Evolutionary conservation across 139 green algal genomes (phyloP), one percentile per base, ranked within the genome.

Genomic region (Chlorella sp.): DNA sequence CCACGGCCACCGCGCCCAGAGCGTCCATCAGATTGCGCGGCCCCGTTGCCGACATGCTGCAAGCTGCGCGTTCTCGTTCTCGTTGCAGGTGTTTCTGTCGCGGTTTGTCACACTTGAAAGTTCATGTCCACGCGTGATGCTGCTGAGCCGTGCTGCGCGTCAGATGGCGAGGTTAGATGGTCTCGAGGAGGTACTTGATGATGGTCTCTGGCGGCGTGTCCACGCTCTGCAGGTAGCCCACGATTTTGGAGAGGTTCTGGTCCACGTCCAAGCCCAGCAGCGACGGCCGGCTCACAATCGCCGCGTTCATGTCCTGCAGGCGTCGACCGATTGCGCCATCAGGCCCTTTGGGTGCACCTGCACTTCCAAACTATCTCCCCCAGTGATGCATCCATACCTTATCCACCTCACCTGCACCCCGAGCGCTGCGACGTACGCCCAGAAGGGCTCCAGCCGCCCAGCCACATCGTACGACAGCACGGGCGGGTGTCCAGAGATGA

Each of bases 381-480:
- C n/a, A n/a, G n/a, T n/a, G n/a, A n/a, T n/a, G n/a, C n/a, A n/a
- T n/a, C n/a, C n/a, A n/a, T n/a, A n/a, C n/a, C n/a, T n/a, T n/a
- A n/a, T n/a, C n/a, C n/a, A n/a, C n/a, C 62, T 24, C 27, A 67
- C 62, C 62, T 67, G 26, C 31, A 82, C 59, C 0, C 77, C 77
- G 31, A 78, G 60, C 22, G 14, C 62, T 1, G 31, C 20, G 20
- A 90, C 34, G 77, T 87, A 94, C 0, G 81, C 67, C 55, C 87
- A 87, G 35, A 94, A 87, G 0, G 83, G 88, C 68, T 82, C 50
- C 64, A 95, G 74, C 14, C 84, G 77, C 2, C 79, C 75, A 10
- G 78, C 14, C 31, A 93, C 76, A n/a, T 49, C 75, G 76, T 94
- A 93, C 61, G 72, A 82, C 6, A 95, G 74, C 35, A 93, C 72